phyloP scores from a whole-genome alignment of 73 alveolate genomes.

The Uronychia binucleata region DNA sequence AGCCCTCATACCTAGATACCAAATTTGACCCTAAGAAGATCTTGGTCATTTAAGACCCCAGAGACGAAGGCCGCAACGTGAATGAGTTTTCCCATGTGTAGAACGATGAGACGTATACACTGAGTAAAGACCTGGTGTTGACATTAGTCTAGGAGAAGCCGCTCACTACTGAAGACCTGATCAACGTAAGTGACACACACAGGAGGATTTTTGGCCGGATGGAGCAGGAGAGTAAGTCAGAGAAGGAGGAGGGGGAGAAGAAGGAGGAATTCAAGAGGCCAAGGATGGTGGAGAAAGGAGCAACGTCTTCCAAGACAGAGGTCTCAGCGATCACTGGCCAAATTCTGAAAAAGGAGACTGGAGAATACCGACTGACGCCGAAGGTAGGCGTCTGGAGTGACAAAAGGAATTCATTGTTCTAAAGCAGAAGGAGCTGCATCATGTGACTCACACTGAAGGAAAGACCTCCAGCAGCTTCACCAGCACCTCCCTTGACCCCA shows the following conservation, averaged over 20 bases:
- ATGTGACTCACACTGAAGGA: slow-evolving; percentile 40
- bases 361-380: slow-evolving; percentile 29
- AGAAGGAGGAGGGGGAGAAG: slow-evolving; percentile 11
- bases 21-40: slow-evolving; percentile 85
- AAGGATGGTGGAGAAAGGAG: neutral
- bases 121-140: slow-evolving; percentile 49
- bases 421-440: slow-evolving; percentile 3
- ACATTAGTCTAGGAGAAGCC: slow-evolving; percentile 43
- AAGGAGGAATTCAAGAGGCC: slow-evolving; percentile 12
- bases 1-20: slow-evolving; percentile 53
- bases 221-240: slow-evolving; percentile 27
- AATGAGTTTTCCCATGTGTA: slow-evolving; percentile 45
- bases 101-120: slow-evolving; percentile 43
- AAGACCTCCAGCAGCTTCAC: slow-evolving; percentile 53
- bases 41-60: slow-evolving; percentile 74
- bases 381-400: slow-evolving; percentile 10
- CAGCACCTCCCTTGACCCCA: slow-evolving; percentile 47
- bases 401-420: slow-evolving; percentile 4
- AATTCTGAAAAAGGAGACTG: slow-evolving; percentile 19
- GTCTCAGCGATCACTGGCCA: neutral
- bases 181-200: slow-evolving; percentile 55
- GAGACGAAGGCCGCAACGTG: slow-evolving; percentile 46
- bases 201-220: slow-evolving; percentile 22
- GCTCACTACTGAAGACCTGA: slow-evolving; percentile 32
- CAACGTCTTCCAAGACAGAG: neutral